Conservation (phyloP, 495 filamentous ascomycete species). For the Coniosporium apollinis region DNA sequence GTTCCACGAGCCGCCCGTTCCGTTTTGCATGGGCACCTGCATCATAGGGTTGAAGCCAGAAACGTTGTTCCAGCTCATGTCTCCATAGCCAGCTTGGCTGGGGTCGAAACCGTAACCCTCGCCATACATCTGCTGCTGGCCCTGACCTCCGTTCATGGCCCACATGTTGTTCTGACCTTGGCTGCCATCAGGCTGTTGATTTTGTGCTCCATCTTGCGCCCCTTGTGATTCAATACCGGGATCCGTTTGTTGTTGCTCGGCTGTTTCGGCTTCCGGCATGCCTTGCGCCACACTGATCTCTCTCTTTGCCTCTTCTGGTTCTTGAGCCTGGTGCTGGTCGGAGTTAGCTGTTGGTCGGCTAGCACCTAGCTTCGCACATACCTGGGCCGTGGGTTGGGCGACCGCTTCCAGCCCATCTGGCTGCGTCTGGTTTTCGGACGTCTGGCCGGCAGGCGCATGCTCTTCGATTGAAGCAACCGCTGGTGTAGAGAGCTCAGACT, state of each 20-base stretch:
- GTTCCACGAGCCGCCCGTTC: conserved; percentile 48
- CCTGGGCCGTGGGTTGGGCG: too few relatives aligned
- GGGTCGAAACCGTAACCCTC: conserved; percentile 31
- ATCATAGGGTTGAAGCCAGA: conserved; percentile 61
- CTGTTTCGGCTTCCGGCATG: neutral
- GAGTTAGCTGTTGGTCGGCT: too few relatives aligned
- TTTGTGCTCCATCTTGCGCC: neutral
- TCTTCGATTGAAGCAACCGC: too few relatives aligned
- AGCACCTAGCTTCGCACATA: too few relatives aligned
- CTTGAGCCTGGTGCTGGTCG: too few relatives aligned
- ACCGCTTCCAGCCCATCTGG: too few relatives aligned
- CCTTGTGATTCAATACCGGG: neutral
- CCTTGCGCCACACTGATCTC: too few relatives aligned
- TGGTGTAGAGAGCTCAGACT: too few relatives aligned
- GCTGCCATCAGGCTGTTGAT: neutral
- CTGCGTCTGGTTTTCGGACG: too few relatives aligned
- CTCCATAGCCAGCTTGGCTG: conserved; percentile 38
- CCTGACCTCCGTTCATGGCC: conserved; percentile 19
- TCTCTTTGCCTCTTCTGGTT: too few relatives aligned
- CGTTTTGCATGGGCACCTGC: conserved; percentile 53
- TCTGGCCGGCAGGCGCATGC: too few relatives aligned
- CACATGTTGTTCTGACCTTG: conserved; percentile 7
- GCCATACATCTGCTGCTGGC: conserved; percentile 15
- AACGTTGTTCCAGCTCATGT: conserved; percentile 45
- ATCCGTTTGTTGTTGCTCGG: neutral